Percentiles rank a stretch among this genome's conserved stretches.
Evolutionary conservation across 2,329 filamentous ascomycete genomes (phyloP).

Genomic region (Alternaria hordeiaustralica): DNA sequence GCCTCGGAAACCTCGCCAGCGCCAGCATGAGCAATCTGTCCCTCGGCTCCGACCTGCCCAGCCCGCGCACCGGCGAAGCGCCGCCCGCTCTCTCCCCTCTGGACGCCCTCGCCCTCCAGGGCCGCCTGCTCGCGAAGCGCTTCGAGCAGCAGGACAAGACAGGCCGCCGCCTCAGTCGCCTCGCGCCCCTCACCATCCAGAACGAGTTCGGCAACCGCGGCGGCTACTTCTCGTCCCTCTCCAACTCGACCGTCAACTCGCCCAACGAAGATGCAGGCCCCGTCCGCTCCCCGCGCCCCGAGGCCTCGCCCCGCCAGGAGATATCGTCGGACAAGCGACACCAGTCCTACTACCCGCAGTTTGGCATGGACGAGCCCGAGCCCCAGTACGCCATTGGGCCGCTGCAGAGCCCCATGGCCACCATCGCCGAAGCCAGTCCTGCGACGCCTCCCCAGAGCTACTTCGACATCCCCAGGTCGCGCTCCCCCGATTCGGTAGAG

Average conservation of each 20-base stretch:
- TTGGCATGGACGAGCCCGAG: slow-evolving; percentile 42
- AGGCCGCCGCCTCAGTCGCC: slow-evolving; percentile 80
- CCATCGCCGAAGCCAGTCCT: slow-evolving; percentile 44
- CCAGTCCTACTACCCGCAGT: slow-evolving; percentile 46
- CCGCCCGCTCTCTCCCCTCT: slow-evolving; percentile 92
- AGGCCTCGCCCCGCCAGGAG: slow-evolving; percentile 37
- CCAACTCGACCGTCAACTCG: slow-evolving; percentile 60
- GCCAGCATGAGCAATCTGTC: slow-evolving; percentile 44
- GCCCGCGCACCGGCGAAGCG: slow-evolving; percentile 62
- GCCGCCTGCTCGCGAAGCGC: slow-evolving; percentile 83
- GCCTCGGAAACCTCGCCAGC: slow-evolving; percentile 25
- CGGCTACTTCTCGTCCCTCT: slow-evolving; percentile 80
- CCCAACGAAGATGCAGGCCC: slow-evolving; percentile 56
- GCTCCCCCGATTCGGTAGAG: slow-evolving; percentile 55
- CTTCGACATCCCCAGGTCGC: slow-evolving; percentile 55
- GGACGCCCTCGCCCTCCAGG: slow-evolving; percentile 93
- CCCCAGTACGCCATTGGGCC: slow-evolving; percentile 31
- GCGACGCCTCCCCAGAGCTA: slow-evolving; percentile 46
- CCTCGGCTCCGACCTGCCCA: slow-evolving; percentile 50
- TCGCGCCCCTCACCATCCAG: slow-evolving; percentile 82
- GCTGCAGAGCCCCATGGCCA: slow-evolving; percentile 41
- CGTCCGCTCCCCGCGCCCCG: slow-evolving; percentile 31
- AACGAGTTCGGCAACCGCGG: slow-evolving; percentile 81
- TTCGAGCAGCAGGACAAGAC: slow-evolving; percentile 76
- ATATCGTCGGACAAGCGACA: slow-evolving; percentile 35